phyloP scores from a whole-genome alignment of 495 filamentous ascomycete species.

The Aspergillus nanangensis region DNA sequence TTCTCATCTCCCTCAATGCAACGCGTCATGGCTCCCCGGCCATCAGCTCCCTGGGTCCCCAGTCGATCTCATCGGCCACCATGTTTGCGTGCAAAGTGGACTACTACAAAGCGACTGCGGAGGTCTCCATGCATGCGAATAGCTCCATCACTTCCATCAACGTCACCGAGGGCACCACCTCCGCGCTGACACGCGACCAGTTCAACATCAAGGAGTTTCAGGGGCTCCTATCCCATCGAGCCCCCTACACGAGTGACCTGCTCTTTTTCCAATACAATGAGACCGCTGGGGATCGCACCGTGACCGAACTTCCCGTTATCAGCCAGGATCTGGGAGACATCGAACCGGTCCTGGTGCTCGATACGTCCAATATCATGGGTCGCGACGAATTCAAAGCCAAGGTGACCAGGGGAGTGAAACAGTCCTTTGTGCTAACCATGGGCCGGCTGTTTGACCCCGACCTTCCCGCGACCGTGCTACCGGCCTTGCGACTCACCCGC shows the following conservation, averaged over 20 bases:
- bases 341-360: conserved; percentile 28
- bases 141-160: conserved; percentile 31
- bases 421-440: conserved; percentile 33
- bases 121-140: conserved; percentile 36
- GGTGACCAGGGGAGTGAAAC: conserved; percentile 27
- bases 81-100: conserved; percentile 34
- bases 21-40: conserved; percentile 7
- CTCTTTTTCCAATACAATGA: conserved; percentile 29
- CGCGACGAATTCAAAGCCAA: conserved; percentile 25
- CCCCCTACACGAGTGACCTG: conserved; percentile 38
- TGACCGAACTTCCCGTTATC: conserved; percentile 35
- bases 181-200: conserved; percentile 13
- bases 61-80: conserved; percentile 24
- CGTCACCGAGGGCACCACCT: conserved; percentile 15
- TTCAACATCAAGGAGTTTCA: conserved; percentile 37
- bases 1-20: conserved; percentile 32
- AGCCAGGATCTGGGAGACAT: conserved; percentile 32
- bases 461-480: conserved; percentile 15
- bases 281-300: conserved; percentile 23
- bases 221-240: conserved; percentile 27
- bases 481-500: conserved; percentile 18
- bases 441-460: conserved; percentile 35
- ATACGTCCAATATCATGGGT: conserved; percentile 31
- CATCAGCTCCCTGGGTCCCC: conserved; percentile 3
- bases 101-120: conserved; percentile 28